These are phyloP conservation scores for Raffaelea albimanens DNA, from an alignment of 2,329 filamentous ascomycete genomes.

Conservation along the genomic window DNA sequence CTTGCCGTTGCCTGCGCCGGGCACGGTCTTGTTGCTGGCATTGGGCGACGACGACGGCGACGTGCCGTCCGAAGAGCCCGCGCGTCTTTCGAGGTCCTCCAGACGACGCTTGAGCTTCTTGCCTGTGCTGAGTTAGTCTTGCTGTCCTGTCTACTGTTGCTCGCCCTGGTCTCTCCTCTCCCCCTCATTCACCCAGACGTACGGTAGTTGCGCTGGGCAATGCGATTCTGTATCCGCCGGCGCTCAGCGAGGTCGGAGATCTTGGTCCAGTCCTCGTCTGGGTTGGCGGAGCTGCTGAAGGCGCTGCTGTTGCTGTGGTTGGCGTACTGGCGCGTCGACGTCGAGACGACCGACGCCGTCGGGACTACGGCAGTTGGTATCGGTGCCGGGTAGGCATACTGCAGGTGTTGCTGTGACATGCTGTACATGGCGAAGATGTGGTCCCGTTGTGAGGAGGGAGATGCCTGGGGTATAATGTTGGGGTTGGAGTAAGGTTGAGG, in stretches of 20 bases:
- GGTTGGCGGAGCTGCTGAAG: constrained; percentile 87
- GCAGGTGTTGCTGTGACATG: constrained; percentile 28
- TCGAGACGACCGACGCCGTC: constrained; percentile 18
- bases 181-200: constrained; percentile 15
- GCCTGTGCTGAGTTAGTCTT: constrained; percentile 36
- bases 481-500: not conserved
- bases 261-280: constrained; percentile 98
- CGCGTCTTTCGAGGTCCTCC: constrained; percentile 74
- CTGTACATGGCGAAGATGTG: constrained; percentile 26
- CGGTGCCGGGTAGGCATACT: constrained; percentile 27
- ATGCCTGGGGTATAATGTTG: not conserved
- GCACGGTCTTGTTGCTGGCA: not conserved
- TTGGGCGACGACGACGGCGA: constrained; percentile 10
- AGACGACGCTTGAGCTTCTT: constrained; percentile 89
- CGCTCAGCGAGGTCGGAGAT: constrained; percentile 95
- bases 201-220: constrained; percentile 97
- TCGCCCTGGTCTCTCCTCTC: no score
- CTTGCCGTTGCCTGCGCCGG: constrained; percentile 12
- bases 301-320: constrained; percentile 80
- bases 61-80: constrained; percentile 35
- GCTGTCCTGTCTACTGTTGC: no score
- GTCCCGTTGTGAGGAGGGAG: not conserved
- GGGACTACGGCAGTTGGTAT: constrained; percentile 16
- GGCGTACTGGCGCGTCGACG: constrained; percentile 55
- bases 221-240: constrained; percentile 90